Evolutionary conservation across 106 monocot genomes (phyloP).

Genomic region (Apostasia ramifera): DNA sequence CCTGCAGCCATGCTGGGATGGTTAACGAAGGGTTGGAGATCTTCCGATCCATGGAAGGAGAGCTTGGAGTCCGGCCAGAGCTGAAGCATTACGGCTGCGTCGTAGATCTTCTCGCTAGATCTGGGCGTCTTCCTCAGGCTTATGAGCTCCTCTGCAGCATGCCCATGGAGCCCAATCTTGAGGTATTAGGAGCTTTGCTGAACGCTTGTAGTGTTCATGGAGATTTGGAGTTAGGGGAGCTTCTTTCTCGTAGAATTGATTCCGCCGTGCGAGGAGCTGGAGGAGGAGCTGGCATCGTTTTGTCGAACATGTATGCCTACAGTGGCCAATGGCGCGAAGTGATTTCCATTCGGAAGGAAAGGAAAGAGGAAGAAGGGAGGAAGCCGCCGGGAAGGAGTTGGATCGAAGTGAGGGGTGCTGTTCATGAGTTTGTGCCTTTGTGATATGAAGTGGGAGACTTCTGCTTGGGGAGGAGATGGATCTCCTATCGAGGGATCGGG

Average conservation of each 20-base stretch:
- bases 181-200: constrained; percentile 49
- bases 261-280: constrained; percentile 9
- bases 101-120: constrained; percentile 42
- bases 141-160: constrained; percentile 43
- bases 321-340: constrained; percentile 50
- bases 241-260: constrained; percentile 34
- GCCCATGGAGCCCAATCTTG: constrained; percentile 49
- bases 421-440: constrained; percentile 46
- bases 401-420: constrained; percentile 34
- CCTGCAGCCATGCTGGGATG: constrained; percentile 52
- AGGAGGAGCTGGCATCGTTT: constrained; percentile 50
- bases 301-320: constrained; percentile 68
- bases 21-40: constrained; percentile 29
- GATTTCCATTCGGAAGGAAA: constrained; percentile 23
- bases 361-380: constrained; percentile 15
- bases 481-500: constrained; percentile 23
- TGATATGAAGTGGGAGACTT: constrained; percentile 18
- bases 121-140: constrained; percentile 32
- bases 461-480: constrained; percentile 16
- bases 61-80: constrained; percentile 20
- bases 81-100: constrained; percentile 50
- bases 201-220: constrained; percentile 53
- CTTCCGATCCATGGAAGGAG: constrained; percentile 34
- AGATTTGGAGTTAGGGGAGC: constrained; percentile 34
- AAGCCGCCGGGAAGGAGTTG: constrained; percentile 53